phyloP scores from a whole-genome alignment of 2,329 filamentous ascomycete species.

The Colletotrichum australisinense region DNA sequence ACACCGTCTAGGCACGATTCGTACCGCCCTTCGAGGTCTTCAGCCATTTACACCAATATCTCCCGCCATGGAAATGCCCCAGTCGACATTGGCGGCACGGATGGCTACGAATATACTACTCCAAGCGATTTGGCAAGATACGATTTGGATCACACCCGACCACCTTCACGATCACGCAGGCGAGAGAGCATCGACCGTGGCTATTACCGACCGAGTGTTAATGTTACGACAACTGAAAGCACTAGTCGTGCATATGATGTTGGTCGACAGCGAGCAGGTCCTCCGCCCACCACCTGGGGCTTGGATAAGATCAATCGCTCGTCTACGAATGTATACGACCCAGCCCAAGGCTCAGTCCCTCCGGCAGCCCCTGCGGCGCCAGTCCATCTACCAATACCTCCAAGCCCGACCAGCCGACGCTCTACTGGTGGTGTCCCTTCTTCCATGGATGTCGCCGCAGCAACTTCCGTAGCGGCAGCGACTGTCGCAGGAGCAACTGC shows the following conservation, averaged over 20 bases:
- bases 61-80: conserved; percentile 56
- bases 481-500: conserved; percentile 39
- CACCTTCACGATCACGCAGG: conserved; percentile 52
- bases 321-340: conserved; percentile 55
- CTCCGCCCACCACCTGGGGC: conserved; percentile 76
- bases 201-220: conserved; percentile 67
- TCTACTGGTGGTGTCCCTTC: conserved; percentile 18
- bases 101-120: conserved; percentile 73
- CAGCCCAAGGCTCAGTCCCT: conserved; percentile 60
- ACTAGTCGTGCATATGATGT: conserved; percentile 44
- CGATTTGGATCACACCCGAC: conserved; percentile 65
- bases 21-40: conserved; percentile 60
- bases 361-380: conserved; percentile 48
- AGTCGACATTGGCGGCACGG: conserved; percentile 64
- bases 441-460: conserved; percentile 19
- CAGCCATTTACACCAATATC: conserved; percentile 56
- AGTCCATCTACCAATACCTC: conserved; percentile 46
- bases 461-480: conserved; percentile 17
- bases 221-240: conserved; percentile 38
- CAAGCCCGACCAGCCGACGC: conserved; percentile 47
- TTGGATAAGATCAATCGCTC: conserved; percentile 74
- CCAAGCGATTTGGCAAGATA: conserved; percentile 71
- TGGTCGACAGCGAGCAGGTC: conserved; percentile 56
- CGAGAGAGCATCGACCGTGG: conserved; percentile 67
- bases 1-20: conserved; percentile 54